These are phyloP conservation scores for Thelonectria blattea DNA, from an alignment of 2,329 filamentous ascomycete species.

Conservation along the genomic window DNA sequence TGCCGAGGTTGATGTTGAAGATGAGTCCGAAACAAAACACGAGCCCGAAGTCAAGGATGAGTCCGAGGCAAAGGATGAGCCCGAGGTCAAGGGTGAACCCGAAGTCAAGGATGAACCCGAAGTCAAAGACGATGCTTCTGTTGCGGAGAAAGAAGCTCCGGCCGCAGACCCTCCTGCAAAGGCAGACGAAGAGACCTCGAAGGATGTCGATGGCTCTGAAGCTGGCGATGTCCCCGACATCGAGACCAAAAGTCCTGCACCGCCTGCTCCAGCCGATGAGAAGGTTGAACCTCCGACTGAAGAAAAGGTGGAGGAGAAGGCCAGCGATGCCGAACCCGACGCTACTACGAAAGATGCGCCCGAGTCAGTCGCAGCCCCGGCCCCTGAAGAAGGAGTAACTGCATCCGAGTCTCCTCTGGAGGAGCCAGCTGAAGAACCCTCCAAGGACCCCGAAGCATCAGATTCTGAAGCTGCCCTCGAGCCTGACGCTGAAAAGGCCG, in stretches of 20 bases:
- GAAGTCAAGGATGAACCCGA: constrained; percentile 2
- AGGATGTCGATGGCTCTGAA: constrained; percentile 4
- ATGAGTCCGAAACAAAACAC: too few relatives aligned
- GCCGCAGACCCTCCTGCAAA: constrained; percentile 12
- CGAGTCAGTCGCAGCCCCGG: neutral
- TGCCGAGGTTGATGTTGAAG: neutral
- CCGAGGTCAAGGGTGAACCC: constrained; percentile 8
- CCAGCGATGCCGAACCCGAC: neutral
- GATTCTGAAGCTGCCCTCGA: neutral
- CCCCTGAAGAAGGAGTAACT: neutral
- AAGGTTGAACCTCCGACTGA: neutral
- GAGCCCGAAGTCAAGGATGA: too few relatives aligned
- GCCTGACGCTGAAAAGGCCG: neutral
- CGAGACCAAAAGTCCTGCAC: neutral
- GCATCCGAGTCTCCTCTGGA: neutral
- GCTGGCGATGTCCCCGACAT: neutral
- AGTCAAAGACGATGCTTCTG: neutral
- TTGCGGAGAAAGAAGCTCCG: constrained; percentile 14
- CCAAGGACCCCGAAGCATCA: neutral
- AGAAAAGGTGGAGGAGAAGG: neutral
- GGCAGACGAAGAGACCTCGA: constrained; percentile 4
- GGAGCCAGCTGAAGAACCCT: neutral
- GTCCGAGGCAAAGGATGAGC: too few relatives aligned
- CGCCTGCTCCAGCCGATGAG: neutral
- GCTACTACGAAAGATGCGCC: neutral